Percentiles rank a stretch among this genome's conserved stretches.
phyloP scores from a whole-genome alignment of 768 basidiomycete species.

The Dioszegia aurantiaca region DNA sequence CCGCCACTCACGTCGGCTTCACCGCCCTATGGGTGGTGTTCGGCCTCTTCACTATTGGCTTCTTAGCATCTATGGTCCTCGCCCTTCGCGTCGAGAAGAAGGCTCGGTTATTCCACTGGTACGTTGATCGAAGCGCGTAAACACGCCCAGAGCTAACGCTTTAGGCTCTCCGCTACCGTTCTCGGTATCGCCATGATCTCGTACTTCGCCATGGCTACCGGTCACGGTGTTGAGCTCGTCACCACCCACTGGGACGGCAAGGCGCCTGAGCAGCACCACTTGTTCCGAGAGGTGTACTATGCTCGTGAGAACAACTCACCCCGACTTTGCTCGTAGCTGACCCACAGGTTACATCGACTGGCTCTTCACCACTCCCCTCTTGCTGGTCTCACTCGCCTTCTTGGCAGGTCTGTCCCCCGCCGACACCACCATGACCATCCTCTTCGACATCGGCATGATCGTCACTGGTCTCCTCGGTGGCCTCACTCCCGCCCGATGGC shows the following conservation, averaged over 20 bases:
- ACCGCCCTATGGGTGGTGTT: slow-evolving; percentile 46
- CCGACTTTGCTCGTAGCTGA: not conserved
- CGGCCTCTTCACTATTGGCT: slow-evolving; percentile 34
- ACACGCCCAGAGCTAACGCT: not conserved
- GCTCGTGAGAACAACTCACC: slow-evolving; percentile 31
- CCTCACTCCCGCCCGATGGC: slow-evolving; percentile 28
- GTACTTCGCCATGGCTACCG: slow-evolving; percentile 50
- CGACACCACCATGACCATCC: slow-evolving; percentile 37
- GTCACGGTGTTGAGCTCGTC: slow-evolving; percentile 39
- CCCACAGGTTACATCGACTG: slow-evolving; percentile 41
- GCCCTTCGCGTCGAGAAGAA: slow-evolving; percentile 45
- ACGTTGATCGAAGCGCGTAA: no score
- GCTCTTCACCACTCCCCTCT: slow-evolving; percentile 50
- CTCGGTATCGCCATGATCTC: slow-evolving; percentile 47
- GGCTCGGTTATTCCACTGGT: slow-evolving; percentile 49
- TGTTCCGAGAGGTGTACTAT: slow-evolving; percentile 45
- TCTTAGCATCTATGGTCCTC: slow-evolving; percentile 35
- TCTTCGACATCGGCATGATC: slow-evolving; percentile 45
- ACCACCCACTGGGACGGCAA: slow-evolving; percentile 35
- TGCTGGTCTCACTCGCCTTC: slow-evolving; percentile 46
- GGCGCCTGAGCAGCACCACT: slow-evolving; percentile 22
- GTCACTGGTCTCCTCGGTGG: slow-evolving; percentile 41
- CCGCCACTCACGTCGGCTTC: slow-evolving; percentile 35
- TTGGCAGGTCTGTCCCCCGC: slow-evolving; percentile 47
- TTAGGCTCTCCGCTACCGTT: slow-evolving; percentile 42